phyloP scores from a whole-genome alignment of 2,329 filamentous ascomycete genomes.

The Beauveria sp. region DNA sequence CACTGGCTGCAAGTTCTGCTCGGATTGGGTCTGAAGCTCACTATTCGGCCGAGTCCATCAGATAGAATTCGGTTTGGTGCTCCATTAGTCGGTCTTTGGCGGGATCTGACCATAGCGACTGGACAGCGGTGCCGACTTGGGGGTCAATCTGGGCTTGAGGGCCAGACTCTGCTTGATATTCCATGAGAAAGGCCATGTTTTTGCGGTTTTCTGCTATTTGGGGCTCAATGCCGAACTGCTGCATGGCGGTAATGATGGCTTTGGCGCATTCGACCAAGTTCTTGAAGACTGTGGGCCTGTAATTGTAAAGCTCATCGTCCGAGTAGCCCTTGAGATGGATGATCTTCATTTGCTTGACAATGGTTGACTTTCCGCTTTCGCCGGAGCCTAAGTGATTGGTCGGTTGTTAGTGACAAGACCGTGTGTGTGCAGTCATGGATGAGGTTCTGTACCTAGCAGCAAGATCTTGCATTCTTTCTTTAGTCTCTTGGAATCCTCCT shows the following conservation, averaged over 20 bases:
- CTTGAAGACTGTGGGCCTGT: conserved; percentile 95
- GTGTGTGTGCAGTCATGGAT: background rate
- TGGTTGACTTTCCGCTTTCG: conserved; percentile 97
- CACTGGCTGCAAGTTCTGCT: background rate
- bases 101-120: conserved; percentile 84
- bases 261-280: conserved; percentile 97
- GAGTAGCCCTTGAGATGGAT: conserved; percentile 98
- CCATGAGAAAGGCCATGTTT: conserved; percentile 70
- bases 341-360: conserved; percentile 99
- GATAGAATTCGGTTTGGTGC: conserved; percentile 93
- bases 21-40: conserved; percentile 40
- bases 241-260: conserved; percentile 83
- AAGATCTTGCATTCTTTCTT: conserved; percentile 98
- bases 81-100: conserved; percentile 78
- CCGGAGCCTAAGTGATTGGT: conserved; percentile 63
- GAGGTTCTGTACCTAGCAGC: conserved; percentile 63
- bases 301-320: conserved; percentile 85
- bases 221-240: conserved; percentile 81
- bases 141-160: conserved; percentile 77
- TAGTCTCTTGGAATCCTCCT: conserved; percentile 89
- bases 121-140: conserved; percentile 74
- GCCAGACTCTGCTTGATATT: conserved; percentile 86
- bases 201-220: conserved; percentile 63
- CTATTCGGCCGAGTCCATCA: conserved; percentile 99
- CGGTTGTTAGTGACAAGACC: conserved; percentile 13